Conservation (phyloP, 768 basidiomycete species). For the Lentinula aciculospora region DNA sequence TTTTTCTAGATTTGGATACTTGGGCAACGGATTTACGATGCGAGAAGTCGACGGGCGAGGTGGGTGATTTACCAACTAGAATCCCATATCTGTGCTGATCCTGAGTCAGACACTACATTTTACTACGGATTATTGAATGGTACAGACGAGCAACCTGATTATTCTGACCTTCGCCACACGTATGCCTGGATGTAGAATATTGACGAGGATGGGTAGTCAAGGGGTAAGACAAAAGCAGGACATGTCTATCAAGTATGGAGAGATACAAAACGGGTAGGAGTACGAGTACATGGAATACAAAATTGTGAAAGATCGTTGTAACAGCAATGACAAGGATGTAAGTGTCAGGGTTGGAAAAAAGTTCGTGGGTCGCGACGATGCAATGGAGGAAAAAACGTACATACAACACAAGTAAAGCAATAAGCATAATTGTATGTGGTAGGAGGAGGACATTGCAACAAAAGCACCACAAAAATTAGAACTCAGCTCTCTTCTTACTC, state of each 20-base stretch:
- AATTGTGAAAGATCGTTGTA: too few relatives aligned
- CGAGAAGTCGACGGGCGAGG: slow-evolving; percentile 18
- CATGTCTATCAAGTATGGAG: neutral
- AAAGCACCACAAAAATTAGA: slow-evolving; percentile 16
- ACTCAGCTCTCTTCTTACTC: slow-evolving; percentile 36
- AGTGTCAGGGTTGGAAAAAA: too few relatives aligned
- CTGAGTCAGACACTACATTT: slow-evolving; percentile 14
- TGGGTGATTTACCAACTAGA: neutral
- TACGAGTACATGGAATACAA: too few relatives aligned
- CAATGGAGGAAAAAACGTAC: neutral
- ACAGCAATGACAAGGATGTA: too few relatives aligned
- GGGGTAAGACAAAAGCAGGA: too few relatives aligned
- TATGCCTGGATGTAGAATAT: neutral
- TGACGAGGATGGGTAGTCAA: too few relatives aligned
- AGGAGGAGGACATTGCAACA: neutral
- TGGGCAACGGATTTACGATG: slow-evolving; percentile 16
- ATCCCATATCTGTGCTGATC: neutral
- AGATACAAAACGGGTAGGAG: too few relatives aligned
- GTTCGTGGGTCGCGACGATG: too few relatives aligned
- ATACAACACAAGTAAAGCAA: neutral
- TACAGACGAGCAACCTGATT: slow-evolving; percentile 17
- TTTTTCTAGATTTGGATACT: slow-evolving; percentile 12
- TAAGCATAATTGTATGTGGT: neutral
- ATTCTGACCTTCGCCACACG: slow-evolving; percentile 11
- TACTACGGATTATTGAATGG: slow-evolving; percentile 19